Evolutionary conservation across 129 eudicot species (phyloP).

Genomic region (Heracleum sosnowskyi): DNA sequence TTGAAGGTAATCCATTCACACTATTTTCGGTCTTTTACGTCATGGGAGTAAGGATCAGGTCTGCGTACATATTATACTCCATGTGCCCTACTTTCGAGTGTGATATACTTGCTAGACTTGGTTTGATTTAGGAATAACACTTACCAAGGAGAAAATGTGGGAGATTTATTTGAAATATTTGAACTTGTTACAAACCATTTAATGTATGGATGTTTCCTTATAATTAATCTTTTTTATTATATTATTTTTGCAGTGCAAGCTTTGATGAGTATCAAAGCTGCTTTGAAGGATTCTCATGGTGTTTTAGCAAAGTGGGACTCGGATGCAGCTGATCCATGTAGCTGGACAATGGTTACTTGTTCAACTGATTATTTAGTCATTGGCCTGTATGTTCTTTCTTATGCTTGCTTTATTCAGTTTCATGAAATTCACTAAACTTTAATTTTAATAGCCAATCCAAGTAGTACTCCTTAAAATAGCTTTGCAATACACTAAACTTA

Average conservation of each 20-base stretch:
- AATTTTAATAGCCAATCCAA: not conserved
- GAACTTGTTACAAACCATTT: not conserved
- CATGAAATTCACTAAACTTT: not conserved
- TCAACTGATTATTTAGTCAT: constrained; percentile 45
- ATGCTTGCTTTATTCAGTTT: not conserved
- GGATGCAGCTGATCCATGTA: constrained; percentile 77
- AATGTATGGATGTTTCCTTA: not conserved
- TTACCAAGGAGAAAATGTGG: not conserved
- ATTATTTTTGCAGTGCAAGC: constrained; percentile 56
- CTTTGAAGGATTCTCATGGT: constrained; percentile 58
- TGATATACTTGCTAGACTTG: no score
- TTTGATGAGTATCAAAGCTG: constrained; percentile 63
- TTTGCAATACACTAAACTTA: not conserved
- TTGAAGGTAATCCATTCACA: constrained; percentile 46
- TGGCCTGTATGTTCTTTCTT: constrained; percentile 51
- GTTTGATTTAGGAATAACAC: no score
- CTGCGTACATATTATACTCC: not conserved
- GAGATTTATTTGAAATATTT: not conserved
- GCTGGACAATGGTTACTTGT: constrained; percentile 78
- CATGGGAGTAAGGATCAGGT: not conserved
- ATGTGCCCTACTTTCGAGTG: not conserved
- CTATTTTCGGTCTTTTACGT: not conserved
- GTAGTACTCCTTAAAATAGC: not conserved
- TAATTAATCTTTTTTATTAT: not conserved
- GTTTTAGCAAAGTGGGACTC: constrained; percentile 59